Conservation (phyloP, 805 yeast genomes). For the Nakazawaea holstii region DNA sequence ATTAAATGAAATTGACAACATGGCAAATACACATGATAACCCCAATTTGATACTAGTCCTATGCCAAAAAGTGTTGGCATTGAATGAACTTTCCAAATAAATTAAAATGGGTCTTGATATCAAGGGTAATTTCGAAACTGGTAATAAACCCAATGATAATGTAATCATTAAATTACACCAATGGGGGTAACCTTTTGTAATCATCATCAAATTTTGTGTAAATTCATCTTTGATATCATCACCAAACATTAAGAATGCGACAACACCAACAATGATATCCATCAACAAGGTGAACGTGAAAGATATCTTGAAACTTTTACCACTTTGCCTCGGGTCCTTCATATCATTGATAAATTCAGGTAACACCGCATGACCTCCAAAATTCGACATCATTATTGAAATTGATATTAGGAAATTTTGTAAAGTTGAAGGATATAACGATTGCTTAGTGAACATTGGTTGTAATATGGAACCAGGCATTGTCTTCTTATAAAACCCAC, state of each 20-base stretch:
- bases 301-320: conserved; percentile 47
- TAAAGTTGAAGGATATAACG: conserved; percentile 54
- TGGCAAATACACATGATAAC: conserved; percentile 44
- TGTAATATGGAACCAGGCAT: conserved; percentile 72
- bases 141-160: conserved; percentile 70
- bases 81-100: conserved; percentile 43
- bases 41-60: conserved; percentile 10
- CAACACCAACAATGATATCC: conserved; percentile 57
- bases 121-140: conserved; percentile 79
- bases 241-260: conserved; percentile 64
- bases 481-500: conserved; percentile 56
- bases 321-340: conserved; percentile 56
- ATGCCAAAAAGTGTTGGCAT: neutral
- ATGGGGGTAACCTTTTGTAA: conserved; percentile 40
- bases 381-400: conserved; percentile 72
- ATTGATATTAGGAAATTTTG: conserved; percentile 51
- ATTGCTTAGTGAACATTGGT: conserved; percentile 50
- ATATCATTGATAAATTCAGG: conserved; percentile 71
- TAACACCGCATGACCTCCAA: conserved; percentile 82
- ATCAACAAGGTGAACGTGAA: conserved; percentile 55
- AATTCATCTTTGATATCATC: conserved; percentile 42
- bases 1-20: conserved; percentile 60
- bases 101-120: conserved; percentile 79
- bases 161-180: conserved; percentile 50
- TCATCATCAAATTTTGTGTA: conserved; percentile 38